Evolutionary conservation across 1,139 yeast species (phyloP), one percentile per base, ranked within the genome.

Genomic region (Suhomyces coccinellae): DNA sequence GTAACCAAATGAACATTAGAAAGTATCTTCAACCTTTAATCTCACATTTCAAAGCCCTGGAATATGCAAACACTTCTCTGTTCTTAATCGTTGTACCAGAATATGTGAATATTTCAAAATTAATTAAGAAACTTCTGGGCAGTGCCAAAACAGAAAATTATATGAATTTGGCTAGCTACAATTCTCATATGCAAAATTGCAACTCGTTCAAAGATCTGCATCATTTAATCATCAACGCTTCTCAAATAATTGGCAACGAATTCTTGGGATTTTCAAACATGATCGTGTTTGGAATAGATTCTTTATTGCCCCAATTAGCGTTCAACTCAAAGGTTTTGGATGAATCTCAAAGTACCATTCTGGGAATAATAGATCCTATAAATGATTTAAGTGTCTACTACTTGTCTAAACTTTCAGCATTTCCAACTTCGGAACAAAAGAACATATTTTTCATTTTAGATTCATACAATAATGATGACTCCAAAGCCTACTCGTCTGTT

Each of bases 301-400:
- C 59, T 4, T 47, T 64, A 9, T 43, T 61, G 13, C 66, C 65
- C 2, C 64, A 61, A 42, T 43, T 55, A 14, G 67, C 68, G 6
- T 52, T 56, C 22, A 33, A 40, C 14, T 20, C 46, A 8, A 33
- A 38, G 13, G 16, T 16, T 26, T 6, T 22, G 9, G 6, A 38
- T 6, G 12, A 31, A 4, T 28, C 22, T 14, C 8, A 6, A 3
- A 36, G 45, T 6, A 41, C 43, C 13, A 43, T 58, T 6, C 41
- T 59, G 0, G 70, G 69, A 15, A 48, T 65, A 8, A 44, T 49
- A n/a, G 57, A 61, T 33, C 68, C 70, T 2, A 45, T 52, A 29
- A 53, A 53, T 34, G 69, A 65, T 46, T 52, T 66, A 36, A 44
- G 53, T n/a, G 41, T 47, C 16, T 57, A 54, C 26, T 63, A 63